Conservation (phyloP, 176 grass and related monocot species). For the Elaeis guineensis region DNA sequence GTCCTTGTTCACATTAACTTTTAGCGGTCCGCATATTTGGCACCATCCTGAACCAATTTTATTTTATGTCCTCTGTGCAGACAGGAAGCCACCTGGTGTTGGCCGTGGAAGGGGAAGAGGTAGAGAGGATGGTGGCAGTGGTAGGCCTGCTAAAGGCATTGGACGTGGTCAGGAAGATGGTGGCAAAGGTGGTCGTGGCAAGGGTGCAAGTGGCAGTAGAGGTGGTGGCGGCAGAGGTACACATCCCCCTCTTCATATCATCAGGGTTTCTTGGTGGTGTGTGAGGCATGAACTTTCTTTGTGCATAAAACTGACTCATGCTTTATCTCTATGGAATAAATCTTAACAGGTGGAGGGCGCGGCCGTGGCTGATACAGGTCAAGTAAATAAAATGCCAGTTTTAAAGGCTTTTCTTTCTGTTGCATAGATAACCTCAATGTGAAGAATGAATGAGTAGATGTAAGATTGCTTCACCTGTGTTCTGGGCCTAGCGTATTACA, state of each 20-base stretch:
- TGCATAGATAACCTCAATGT: neutral
- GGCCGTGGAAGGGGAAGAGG: slow-evolving; percentile 30
- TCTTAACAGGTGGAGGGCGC: slow-evolving; percentile 19
- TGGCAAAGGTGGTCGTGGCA: slow-evolving; percentile 19
- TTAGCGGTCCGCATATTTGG: no score
- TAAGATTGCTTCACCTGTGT: no score
- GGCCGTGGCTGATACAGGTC: slow-evolving; percentile 14
- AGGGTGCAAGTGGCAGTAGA: slow-evolving; percentile 17
- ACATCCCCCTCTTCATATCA: neutral
- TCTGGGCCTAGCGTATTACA: no score
- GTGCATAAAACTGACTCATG: neutral
- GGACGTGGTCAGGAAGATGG: slow-evolving; percentile 23
- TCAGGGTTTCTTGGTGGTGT: no score
- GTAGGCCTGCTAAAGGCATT: slow-evolving; percentile 19
- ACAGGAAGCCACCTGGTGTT: slow-evolving; percentile 25
- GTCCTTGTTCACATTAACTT: no score
- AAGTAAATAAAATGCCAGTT: neutral
- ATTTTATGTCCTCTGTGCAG: neutral
- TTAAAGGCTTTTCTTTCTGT: neutral
- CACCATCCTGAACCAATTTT: no score
- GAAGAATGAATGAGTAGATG: neutral
- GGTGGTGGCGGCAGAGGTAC: slow-evolving; percentile 12
- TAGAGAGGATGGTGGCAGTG: slow-evolving; percentile 8
- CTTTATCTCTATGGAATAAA: neutral
- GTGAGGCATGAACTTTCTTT: neutral